Conservation (phyloP, 164 flowering plant species). For the Macadamia tetraphylla region DNA sequence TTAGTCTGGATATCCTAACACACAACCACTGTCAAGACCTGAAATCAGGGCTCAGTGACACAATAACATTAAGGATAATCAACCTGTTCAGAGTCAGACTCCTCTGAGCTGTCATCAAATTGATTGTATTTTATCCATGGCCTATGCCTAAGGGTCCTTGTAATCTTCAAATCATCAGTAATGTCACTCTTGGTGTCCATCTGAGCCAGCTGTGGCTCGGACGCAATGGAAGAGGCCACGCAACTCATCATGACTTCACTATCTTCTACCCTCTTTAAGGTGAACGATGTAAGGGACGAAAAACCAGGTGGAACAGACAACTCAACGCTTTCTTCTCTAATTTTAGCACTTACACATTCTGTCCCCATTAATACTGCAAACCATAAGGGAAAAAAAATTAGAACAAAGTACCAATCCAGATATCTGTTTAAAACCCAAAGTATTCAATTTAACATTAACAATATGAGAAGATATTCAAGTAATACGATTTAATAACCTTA, state of each 20-base stretch:
- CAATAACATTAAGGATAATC: constrained; percentile 29
- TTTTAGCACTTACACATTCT: constrained; percentile 3
- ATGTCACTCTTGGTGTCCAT: constrained; percentile 14
- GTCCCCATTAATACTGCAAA: constrained; percentile 21
- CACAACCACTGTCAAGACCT: background rate
- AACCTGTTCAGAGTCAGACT: constrained; percentile 43
- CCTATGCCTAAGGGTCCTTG: constrained; percentile 35
- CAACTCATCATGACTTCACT: constrained; percentile 14
- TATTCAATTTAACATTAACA: too few relatives aligned
- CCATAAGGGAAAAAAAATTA: background rate
- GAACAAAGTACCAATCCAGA: background rate
- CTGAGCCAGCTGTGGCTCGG: constrained; percentile 16
- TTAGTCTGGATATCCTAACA: background rate
- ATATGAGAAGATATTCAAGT: background rate
- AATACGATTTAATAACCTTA: background rate
- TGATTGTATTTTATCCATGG: constrained; percentile 57
- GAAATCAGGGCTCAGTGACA: background rate
- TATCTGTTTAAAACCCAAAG: too few relatives aligned
- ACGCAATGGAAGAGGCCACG: constrained; percentile 13
- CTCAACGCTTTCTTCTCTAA: constrained; percentile 9
- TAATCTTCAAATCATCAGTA: constrained; percentile 22
- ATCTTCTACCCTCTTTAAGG: constrained; percentile 34
- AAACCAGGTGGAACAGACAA: constrained; percentile 56
- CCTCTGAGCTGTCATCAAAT: constrained; percentile 48
- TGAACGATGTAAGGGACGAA: constrained; percentile 49